Conservation (phyloP, 176 grass and related monocot species). For the Juncus inflexus region DNA sequence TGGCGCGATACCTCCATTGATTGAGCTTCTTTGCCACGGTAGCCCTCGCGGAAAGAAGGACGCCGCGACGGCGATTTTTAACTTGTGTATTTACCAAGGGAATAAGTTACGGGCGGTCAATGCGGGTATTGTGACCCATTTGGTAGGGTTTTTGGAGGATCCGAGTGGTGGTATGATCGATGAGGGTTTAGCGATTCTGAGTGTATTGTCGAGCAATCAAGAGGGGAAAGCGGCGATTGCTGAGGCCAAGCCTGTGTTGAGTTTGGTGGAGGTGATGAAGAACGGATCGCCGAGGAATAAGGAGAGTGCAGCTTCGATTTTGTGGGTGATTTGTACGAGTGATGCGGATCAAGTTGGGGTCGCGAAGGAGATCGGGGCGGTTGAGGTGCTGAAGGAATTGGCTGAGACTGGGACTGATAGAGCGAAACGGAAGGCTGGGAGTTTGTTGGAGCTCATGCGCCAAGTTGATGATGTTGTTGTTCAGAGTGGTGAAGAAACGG, state of each 20-base stretch:
- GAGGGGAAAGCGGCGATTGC: constrained; percentile 61
- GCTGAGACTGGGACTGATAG: constrained; percentile 72
- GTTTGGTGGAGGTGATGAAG: constrained; percentile 63
- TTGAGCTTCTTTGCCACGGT: constrained; percentile 68
- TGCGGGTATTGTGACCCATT: constrained; percentile 65
- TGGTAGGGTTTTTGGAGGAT: constrained; percentile 75
- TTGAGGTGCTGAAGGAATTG: constrained; percentile 70
- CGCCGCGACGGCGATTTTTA: constrained; percentile 91
- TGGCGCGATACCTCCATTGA: constrained; percentile 79
- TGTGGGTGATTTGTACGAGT: constrained; percentile 64
- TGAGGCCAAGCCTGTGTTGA: constrained; percentile 41
- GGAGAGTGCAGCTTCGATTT: constrained; percentile 67
- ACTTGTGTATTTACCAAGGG: constrained; percentile 85
- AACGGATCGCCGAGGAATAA: constrained; percentile 63
- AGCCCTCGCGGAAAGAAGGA: constrained; percentile 96
- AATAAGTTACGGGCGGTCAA: constrained; percentile 76
- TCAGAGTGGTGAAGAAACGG: constrained; percentile 9
- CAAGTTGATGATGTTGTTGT: constrained; percentile 39
- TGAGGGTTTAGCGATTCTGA: constrained; percentile 78
- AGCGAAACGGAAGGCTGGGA: constrained; percentile 85
- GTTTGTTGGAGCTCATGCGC: constrained; percentile 61
- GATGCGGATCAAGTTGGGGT: constrained; percentile 41
- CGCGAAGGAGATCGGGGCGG: constrained; percentile 52
- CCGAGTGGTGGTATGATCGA: constrained; percentile 77
- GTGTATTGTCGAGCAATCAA: constrained; percentile 57